Evolutionary conservation across 768 basidiomycete genomes (phyloP), one percentile per base, ranked within the genome.

Genomic region (Suillus weaverae): DNA sequence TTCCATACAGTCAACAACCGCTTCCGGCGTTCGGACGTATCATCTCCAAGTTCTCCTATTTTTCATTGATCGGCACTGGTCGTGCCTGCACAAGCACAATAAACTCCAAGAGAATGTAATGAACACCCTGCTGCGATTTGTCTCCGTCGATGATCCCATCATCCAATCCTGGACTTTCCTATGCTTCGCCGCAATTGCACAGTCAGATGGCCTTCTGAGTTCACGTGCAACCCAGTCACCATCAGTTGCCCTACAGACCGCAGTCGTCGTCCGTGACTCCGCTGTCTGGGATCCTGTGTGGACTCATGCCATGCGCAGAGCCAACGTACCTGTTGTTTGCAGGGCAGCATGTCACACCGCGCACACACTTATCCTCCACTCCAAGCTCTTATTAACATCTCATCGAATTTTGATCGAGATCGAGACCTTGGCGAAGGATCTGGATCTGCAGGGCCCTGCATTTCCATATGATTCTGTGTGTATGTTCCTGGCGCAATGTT

Each of bases 401-500:
- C 85, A 87, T 43, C 84, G 84, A 16, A 78, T 90, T 53, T 80
- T 92, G 16, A 70, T 77, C 3, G 94, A 96, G 72, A 87, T 98
- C 56, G 94, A 95, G 72, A 80, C 82, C 0, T 79, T 98, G 55
- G 84, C 88, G 1, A 89, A 89, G 66, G 93, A 97, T 67, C 80
- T 99, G 64, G 90, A 94, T 67, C 84, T 97, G 18, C 97, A 99
- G 77, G 96, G 95, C 0, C 95, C 96, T 2, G 79, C 87, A 16
- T 89, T 86, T 70, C 94, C 95, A 0, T 91, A 85, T 70, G 97
- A 99, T 72, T 88, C 96, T 1, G 94, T 97, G 44, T 97, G 96
- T 80, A 80, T 81, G 63, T 94, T 99, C 72, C 81, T 98, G 54
- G 78, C 85, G 6, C 79, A 84, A 33, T 89, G 87, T 62, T 79